A percentile compares a stretch with the other conserved stretches of the same genome.
Evolutionary conservation across 768 basidiomycete species (phyloP).

Genomic region (Symmetrospora coprosmae): DNA sequence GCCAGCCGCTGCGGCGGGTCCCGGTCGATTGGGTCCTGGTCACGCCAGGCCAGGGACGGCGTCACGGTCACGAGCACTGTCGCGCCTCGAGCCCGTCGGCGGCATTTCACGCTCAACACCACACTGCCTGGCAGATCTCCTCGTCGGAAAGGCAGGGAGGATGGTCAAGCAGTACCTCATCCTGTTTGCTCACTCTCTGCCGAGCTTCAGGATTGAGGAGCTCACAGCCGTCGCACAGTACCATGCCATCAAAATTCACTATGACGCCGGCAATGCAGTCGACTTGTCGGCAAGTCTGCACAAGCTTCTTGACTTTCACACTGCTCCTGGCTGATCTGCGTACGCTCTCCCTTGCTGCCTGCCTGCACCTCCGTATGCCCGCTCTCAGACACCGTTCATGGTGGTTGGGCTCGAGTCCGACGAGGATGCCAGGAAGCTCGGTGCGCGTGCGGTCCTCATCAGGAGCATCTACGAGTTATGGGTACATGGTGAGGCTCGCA

Average conservation of each 20-base stretch:
- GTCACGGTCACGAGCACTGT: too few species aligned
- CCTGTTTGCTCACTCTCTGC: constrained; percentile 8
- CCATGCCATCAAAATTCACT: constrained; percentile 14
- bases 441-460: constrained; percentile 63
- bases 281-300: constrained; percentile 7
- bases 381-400: constrained; percentile 56
- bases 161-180: constrained; percentile 17
- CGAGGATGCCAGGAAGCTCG: constrained; percentile 58
- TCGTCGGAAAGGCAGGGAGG: too few species aligned
- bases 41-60: too few species aligned
- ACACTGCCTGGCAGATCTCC: too few species aligned
- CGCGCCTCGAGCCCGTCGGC: too few species aligned
- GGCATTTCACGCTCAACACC: too few species aligned
- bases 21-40: too few species aligned
- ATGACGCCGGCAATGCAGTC: not conserved
- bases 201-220: constrained; percentile 3
- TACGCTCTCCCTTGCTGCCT: too few species aligned
- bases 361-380: too few species aligned
- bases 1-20: too few species aligned
- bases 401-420: constrained; percentile 54
- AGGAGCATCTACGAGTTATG: constrained; percentile 47
- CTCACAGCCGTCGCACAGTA: not conserved
- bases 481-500: constrained; percentile 5
- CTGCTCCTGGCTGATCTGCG: not conserved
- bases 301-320: not conserved